These are phyloP conservation scores for Fusarium sacchari DNA, from an alignment of 2,329 filamentous ascomycete genomes.

Conservation along the genomic window DNA sequence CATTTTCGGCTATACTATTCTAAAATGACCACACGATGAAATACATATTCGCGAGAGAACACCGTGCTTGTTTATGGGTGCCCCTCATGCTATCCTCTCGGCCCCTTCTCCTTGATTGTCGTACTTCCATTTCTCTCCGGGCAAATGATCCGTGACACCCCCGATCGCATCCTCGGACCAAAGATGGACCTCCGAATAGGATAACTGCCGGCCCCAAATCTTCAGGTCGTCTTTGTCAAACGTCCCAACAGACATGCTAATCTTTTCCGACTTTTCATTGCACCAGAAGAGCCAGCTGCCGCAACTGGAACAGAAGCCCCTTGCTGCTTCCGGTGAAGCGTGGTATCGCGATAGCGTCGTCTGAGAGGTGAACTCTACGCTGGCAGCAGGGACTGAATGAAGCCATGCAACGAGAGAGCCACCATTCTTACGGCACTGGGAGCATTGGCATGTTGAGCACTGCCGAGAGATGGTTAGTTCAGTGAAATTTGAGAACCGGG, in stretches of 20 bases:
- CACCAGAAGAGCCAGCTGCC: slow-evolving; percentile 62
- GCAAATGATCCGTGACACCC: slow-evolving; percentile 58
- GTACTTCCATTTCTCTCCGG: slow-evolving; percentile 39
- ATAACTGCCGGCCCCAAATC: slow-evolving; percentile 53
- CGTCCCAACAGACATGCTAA: slow-evolving; percentile 55
- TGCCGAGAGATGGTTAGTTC: slow-evolving; percentile 31
- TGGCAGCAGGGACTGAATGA: slow-evolving; percentile 50
- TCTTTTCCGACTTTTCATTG: slow-evolving; percentile 40
- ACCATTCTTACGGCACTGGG: slow-evolving; percentile 63
- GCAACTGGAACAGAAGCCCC: slow-evolving; percentile 61
- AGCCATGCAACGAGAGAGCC: slow-evolving; percentile 57
- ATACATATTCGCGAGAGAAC: background rate
- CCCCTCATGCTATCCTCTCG: slow-evolving; percentile 16
- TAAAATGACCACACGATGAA: background rate
- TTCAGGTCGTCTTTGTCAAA: slow-evolving; percentile 57
- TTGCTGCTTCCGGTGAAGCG: slow-evolving; percentile 52
- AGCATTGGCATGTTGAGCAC: slow-evolving; percentile 63
- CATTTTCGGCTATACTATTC: background rate
- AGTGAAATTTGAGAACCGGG: background rate
- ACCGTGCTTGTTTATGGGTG: background rate
- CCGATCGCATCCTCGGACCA: slow-evolving; percentile 58
- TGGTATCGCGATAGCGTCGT: slow-evolving; percentile 52
- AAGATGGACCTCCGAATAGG: slow-evolving; percentile 50
- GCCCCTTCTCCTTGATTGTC: slow-evolving; percentile 38
- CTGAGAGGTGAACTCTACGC: slow-evolving; percentile 49